A percentile compares a stretch with the other conserved stretches of the same genome.
These are phyloP conservation scores for Graphiopsis chlorocephala DNA, from an alignment of 2,329 filamentous ascomycete species.

Conservation along the genomic window DNA sequence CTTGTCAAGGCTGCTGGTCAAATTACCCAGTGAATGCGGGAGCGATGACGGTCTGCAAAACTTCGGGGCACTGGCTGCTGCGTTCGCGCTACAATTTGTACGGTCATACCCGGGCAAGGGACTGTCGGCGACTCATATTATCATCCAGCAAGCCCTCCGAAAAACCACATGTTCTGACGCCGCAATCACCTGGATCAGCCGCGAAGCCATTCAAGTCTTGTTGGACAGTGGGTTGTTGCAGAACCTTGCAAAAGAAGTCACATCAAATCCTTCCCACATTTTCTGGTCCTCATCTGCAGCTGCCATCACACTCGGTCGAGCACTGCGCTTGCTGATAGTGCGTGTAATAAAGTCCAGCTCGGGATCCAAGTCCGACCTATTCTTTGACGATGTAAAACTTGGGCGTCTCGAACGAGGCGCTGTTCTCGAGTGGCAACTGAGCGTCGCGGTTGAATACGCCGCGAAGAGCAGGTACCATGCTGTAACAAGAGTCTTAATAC, in stretches of 20 bases:
- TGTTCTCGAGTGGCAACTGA: constrained; percentile 45
- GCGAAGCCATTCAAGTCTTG: constrained; percentile 60
- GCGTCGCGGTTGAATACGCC: constrained; percentile 23
- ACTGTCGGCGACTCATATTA: constrained; percentile 15
- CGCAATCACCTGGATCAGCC: constrained; percentile 39
- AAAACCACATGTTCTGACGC: constrained; percentile 22
- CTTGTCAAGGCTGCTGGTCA: constrained; percentile 15
- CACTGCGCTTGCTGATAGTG: constrained; percentile 24
- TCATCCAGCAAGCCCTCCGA: constrained; percentile 24
- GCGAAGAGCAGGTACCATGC: constrained; percentile 23
- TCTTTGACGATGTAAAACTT: constrained; percentile 36
- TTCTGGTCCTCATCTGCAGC: constrained; percentile 24
- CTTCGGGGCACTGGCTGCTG: constrained; percentile 11
- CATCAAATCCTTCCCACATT: constrained; percentile 43
- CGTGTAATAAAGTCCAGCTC: constrained; percentile 16
- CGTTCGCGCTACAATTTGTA: constrained; percentile 30
- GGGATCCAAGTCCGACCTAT: constrained; percentile 21
- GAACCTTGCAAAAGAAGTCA: constrained; percentile 52
- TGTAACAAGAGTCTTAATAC: constrained; percentile 19
- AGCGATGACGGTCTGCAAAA: not conserved
- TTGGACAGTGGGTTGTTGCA: constrained; percentile 58
- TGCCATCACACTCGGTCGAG: constrained; percentile 23
- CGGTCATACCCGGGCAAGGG: constrained; percentile 25
- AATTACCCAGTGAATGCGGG: not conserved
- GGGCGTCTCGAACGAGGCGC: constrained; percentile 33